Evolutionary conservation across 2,329 filamentous ascomycete genomes (phyloP).

Genomic region (Ophiobolus disseminans): DNA sequence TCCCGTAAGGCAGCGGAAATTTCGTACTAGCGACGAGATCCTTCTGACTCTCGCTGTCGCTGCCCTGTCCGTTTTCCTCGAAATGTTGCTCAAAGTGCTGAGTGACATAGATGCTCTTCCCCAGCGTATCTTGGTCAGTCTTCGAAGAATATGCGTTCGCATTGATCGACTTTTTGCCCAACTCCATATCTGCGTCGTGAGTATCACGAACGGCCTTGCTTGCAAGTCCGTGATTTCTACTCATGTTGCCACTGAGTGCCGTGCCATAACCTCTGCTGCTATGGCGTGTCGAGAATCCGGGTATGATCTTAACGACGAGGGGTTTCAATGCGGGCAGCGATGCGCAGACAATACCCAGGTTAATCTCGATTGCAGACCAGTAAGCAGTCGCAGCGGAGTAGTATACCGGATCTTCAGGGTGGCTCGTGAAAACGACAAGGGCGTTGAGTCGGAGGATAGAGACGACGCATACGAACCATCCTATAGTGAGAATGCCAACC

Average conservation of each 20-base stretch:
- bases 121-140: conserved; percentile 9
- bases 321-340: conserved; percentile 40
- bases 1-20: neutral
- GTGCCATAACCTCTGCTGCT: conserved; percentile 16
- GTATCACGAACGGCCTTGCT: conserved; percentile 6
- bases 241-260: conserved; percentile 6
- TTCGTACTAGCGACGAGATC: conserved; percentile 8
- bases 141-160: conserved; percentile 13
- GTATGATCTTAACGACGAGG: conserved; percentile 29
- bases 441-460: conserved; percentile 36
- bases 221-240: conserved; percentile 3
- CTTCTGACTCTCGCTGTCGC: conserved; percentile 19
- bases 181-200: conserved; percentile 18
- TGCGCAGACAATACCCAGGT: conserved; percentile 43
- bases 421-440: conserved; percentile 17
- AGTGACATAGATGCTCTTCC: conserved; percentile 20
- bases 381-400: conserved; percentile 31
- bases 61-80: conserved; percentile 7
- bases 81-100: conserved; percentile 19
- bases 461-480: conserved; percentile 43
- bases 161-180: conserved; percentile 10
- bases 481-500: conserved; percentile 33
- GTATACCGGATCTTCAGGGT: conserved; percentile 31
- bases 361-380: conserved; percentile 42
- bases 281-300: conserved; percentile 23